phyloP scores from a whole-genome alignment of 768 basidiomycete genomes.

The Boletus rufocinnamomeus region DNA sequence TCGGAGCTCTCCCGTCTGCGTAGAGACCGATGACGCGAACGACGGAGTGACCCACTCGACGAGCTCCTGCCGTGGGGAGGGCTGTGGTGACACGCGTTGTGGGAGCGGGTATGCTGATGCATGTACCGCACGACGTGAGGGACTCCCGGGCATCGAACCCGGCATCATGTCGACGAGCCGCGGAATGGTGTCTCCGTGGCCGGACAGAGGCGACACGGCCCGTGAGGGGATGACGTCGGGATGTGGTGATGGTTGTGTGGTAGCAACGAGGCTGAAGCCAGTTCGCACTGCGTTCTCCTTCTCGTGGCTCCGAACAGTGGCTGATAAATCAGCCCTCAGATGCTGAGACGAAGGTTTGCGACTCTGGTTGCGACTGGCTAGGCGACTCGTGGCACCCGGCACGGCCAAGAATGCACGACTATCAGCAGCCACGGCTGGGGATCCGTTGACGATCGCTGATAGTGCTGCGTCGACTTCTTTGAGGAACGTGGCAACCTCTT shows the following conservation, averaged over 20 bases:
- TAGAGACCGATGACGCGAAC: constrained; percentile 18
- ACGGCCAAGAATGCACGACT: constrained; percentile 35
- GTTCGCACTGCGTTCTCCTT: constrained; percentile 28
- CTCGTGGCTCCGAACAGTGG: constrained; percentile 30
- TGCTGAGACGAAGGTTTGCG: constrained; percentile 35
- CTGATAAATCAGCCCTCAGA: constrained; percentile 32
- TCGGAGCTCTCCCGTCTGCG: constrained; percentile 18
- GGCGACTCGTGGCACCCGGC: constrained; percentile 27
- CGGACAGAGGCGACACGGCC: constrained; percentile 20
- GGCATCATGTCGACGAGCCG: constrained; percentile 16
- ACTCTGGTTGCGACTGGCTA: constrained; percentile 31
- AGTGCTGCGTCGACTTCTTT: constrained; percentile 34
- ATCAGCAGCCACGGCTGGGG: constrained; percentile 33
- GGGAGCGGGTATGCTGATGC: constrained; percentile 15
- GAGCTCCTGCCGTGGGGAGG: constrained; percentile 30
- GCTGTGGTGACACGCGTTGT: constrained; percentile 33
- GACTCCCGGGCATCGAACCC: constrained; percentile 19
- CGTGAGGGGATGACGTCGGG: constrained; percentile 31
- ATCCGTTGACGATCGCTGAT: constrained; percentile 27
- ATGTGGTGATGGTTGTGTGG: constrained; percentile 25
- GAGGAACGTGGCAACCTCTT: constrained; percentile 35
- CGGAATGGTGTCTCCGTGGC: constrained; percentile 22
- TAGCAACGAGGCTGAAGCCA: constrained; percentile 35
- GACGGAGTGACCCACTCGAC: constrained; percentile 29
- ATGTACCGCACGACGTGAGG: constrained; percentile 17